Base-by-base conservation (phyloP, 108 stramenopile species). In the Pseudonitzschia multistriata region DNA sequence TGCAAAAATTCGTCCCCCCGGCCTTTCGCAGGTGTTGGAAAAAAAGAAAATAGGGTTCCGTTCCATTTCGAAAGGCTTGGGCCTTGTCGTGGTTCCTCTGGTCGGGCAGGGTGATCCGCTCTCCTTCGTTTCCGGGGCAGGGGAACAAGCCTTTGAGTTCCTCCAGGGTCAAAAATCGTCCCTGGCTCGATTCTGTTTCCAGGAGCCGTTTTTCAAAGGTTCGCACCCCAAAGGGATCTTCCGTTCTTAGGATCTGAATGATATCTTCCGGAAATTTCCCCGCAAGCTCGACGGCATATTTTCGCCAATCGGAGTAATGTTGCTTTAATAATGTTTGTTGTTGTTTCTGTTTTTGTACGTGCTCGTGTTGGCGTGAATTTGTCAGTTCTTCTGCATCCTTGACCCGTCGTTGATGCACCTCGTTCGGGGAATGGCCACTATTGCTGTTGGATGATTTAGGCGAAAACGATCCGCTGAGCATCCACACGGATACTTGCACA, bases 11-110 rank as follows among this genome's bases (percentile, higher is more conserved):
- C 10, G 91, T 92, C 10, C 91, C 91, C 22, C 88, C 88, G 8
- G 88, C 90, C 68, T 92, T 92, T 50, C 91, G 75, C 53, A 92
- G 75, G 62, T 92, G 91, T 54, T 92, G 91, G 69, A 89, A 89
- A 61, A 92, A 89, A 5, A 92, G 64, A 67, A 89, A 91, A 39
- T 78, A 80, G 6, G 39, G 40, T 36, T 73, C 71, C 1, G 49
- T 62, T 29, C 66, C 79, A 4, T 85, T 60, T 47, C 90, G 82
- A 74, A 87, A 88, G 11, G 78, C 75, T 15, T 65, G 29, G 37
- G 82, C 85, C 64, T 81, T 82, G 49, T 74, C 61, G 40, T 66
- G 65, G 30, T 84, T 72, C 11, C 91, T 70, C 63, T 78, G 81
- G 76, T 92, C 88, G 1, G 91, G 91, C 37, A 92, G 57, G 15